A percentile compares a stretch with the other conserved stretches of the same genome.
Evolutionary conservation across 495 filamentous ascomycete genomes (phyloP).

Genomic region (Neurospora discreta): DNA sequence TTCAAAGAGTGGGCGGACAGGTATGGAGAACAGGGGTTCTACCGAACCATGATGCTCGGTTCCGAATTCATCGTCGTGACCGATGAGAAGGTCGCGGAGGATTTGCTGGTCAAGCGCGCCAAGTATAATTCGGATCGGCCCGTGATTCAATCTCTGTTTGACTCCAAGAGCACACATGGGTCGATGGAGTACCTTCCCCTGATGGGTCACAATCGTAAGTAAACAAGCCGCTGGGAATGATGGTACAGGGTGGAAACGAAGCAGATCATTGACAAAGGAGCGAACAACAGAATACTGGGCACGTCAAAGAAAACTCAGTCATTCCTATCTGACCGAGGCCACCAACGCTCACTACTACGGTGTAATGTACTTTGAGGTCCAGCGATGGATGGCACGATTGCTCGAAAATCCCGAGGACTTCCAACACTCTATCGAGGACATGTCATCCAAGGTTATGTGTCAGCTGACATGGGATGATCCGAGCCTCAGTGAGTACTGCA

Average conservation of each 20-base stretch:
- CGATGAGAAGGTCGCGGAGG: slow-evolving; percentile 41
- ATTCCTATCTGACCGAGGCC: slow-evolving; percentile 28
- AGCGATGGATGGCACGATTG: slow-evolving; percentile 29
- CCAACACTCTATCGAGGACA: slow-evolving; percentile 27
- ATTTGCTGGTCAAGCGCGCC: slow-evolving; percentile 37
- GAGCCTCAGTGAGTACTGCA: slow-evolving; percentile 22
- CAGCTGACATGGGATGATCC: slow-evolving; percentile 30
- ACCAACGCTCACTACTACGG: slow-evolving; percentile 26
- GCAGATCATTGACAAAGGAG: background rate
- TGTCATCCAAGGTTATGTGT: slow-evolving; percentile 33
- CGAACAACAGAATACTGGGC: slow-evolving; percentile 26
- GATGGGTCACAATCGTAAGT: slow-evolving; percentile 32
- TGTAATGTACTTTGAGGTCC: slow-evolving; percentile 28
- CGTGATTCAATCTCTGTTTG: slow-evolving; percentile 26
- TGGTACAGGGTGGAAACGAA: background rate
- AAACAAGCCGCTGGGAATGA: background rate
- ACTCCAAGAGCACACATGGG: slow-evolving; percentile 28
- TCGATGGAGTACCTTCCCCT: slow-evolving; percentile 32
- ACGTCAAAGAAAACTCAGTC: slow-evolving; percentile 26
- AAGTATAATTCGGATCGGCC: slow-evolving; percentile 38
- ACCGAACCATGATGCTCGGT: slow-evolving; percentile 36
- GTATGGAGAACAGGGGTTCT: slow-evolving; percentile 35
- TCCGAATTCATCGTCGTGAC: slow-evolving; percentile 37
- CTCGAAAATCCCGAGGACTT: slow-evolving; percentile 29
- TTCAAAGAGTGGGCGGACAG: slow-evolving; percentile 41